These are phyloP conservation scores for Solanum peruvianum DNA, from an alignment of 257 asterid species.

Conservation along the genomic window DNA sequence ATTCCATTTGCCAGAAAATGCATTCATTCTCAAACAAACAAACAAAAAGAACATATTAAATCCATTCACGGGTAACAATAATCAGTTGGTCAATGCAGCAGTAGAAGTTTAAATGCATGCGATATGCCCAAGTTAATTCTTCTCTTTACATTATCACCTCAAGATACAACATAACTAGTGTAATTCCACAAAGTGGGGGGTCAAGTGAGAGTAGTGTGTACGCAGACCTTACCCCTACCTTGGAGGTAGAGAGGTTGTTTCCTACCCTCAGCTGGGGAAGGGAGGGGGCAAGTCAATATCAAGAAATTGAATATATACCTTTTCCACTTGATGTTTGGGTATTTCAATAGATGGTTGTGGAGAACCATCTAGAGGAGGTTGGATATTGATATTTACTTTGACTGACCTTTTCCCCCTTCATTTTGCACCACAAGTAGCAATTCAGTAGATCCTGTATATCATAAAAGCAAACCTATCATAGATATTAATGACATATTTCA, in stretches of 20 bases:
- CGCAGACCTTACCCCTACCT: neutral
- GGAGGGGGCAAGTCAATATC: neutral
- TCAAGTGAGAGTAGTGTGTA: neutral
- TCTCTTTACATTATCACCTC: neutral
- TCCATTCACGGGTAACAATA: too few relatives aligned
- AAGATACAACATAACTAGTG: neutral
- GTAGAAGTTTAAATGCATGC: neutral
- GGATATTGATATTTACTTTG: constrained; percentile 27
- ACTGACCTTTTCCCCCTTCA: constrained; percentile 34
- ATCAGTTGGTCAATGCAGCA: neutral
- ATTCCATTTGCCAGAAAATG: too few relatives aligned
- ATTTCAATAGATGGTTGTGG: constrained; percentile 20
- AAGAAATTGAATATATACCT: constrained; percentile 29
- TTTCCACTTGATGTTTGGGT: constrained; percentile 20
- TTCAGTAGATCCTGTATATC: constrained; percentile 28
- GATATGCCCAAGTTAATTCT: neutral
- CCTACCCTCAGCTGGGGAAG: neutral
- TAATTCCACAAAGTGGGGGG: neutral
- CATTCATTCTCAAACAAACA: too few relatives aligned
- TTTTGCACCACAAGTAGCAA: constrained; percentile 39
- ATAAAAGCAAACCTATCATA: neutral
- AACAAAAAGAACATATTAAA: too few relatives aligned
- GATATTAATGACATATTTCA: neutral
- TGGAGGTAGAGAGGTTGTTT: neutral
- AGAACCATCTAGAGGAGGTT: constrained; percentile 11